Evolutionary conservation across 768 basidiomycete genomes (phyloP).

Genomic region (Auricularia cornea): DNA sequence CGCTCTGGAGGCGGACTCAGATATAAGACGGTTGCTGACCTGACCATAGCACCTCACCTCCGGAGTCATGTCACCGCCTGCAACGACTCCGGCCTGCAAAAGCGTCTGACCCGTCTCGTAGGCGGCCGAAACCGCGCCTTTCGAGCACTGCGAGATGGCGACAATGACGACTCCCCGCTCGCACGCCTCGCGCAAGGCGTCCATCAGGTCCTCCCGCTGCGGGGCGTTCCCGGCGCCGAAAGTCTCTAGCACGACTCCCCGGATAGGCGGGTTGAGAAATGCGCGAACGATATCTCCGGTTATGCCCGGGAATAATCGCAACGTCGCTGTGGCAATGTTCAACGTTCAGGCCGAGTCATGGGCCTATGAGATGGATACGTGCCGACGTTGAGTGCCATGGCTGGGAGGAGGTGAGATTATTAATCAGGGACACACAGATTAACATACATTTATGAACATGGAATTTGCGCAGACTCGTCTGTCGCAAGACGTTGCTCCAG

Average conservation of each 20-base stretch:
- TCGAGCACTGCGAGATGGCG: constrained; percentile 84
- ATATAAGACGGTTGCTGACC: no score
- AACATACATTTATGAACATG: constrained; percentile 63
- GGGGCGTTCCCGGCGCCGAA: constrained; percentile 94
- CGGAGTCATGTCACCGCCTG: constrained; percentile 93
- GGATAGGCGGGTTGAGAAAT: constrained; percentile 65
- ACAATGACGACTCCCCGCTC: constrained; percentile 80
- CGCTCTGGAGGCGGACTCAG: constrained; percentile 46
- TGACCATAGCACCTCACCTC: constrained; percentile 44
- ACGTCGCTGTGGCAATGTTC: constrained; percentile 45
- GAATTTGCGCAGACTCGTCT: constrained; percentile 71
- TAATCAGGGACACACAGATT: no score
- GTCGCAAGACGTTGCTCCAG: constrained; percentile 81
- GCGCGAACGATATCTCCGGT: constrained; percentile 62
- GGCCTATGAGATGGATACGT: constrained; percentile 17
- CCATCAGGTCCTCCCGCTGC: constrained; percentile 63
- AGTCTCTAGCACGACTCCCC: constrained; percentile 81
- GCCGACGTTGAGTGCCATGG: constrained; percentile 78
- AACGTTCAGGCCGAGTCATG: no score
- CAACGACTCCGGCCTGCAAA: constrained; percentile 64
- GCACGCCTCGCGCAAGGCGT: constrained; percentile 73
- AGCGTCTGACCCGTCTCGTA: constrained; percentile 74
- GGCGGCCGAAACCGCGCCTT: constrained; percentile 76
- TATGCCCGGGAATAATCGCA: constrained; percentile 86
- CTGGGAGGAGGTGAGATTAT: constrained; percentile 28